Percentiles rank a stretch among this genome's conserved stretches.
These are phyloP conservation scores for Cladophialophora immunda DNA, from an alignment of 2,329 filamentous ascomycete genomes.

Conservation along the genomic window DNA sequence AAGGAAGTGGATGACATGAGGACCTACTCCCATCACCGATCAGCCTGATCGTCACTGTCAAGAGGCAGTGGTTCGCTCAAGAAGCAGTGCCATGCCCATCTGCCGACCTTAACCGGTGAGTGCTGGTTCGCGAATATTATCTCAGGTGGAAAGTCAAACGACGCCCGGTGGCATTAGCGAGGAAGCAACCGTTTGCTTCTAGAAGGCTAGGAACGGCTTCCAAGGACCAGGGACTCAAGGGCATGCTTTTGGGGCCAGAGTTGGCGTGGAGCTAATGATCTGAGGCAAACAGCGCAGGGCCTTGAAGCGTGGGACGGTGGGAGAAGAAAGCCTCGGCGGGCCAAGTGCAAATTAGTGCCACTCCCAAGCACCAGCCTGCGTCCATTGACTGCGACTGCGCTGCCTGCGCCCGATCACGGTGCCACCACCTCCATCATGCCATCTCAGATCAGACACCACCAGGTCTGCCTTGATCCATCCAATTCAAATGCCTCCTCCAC, in stretches of 20 bases:
- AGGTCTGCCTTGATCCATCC: neutral
- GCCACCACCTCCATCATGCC: neutral
- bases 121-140: neutral
- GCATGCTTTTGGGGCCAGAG: neutral
- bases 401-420: neutral
- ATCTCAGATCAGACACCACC: neutral
- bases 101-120: constrained; percentile 2
- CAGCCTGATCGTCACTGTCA: neutral
- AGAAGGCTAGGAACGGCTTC: neutral
- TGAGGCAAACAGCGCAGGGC: neutral
- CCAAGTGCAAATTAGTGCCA: too few species aligned
- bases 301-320: too few species aligned
- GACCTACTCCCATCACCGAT: neutral
- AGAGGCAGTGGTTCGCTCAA: neutral
- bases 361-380: too few species aligned
- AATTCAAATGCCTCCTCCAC: neutral
- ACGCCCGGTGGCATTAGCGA: neutral
- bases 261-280: too few species aligned
- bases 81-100: neutral
- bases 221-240: neutral
- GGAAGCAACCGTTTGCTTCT: neutral
- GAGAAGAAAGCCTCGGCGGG: neutral
- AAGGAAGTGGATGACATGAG: neutral
- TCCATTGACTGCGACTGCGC: too few species aligned
- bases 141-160: neutral